These are phyloP conservation scores for Aquilaria agallochum DNA, from an alignment of 441 rosid species.

Conservation along the genomic window DNA sequence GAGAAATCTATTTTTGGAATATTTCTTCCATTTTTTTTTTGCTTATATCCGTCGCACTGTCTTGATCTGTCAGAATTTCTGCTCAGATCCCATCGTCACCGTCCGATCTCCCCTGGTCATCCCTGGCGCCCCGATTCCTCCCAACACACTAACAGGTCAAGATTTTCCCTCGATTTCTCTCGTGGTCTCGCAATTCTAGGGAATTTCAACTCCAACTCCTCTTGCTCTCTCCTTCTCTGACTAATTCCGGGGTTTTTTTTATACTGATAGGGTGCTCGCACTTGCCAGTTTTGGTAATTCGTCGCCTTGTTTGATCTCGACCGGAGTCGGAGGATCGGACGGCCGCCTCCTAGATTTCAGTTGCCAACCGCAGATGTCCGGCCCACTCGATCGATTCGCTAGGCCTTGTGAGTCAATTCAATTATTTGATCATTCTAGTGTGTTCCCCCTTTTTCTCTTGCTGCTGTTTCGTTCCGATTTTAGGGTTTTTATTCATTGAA, in stretches of 20 bases:
- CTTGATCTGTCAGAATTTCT: not conserved
- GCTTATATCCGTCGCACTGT: constrained; percentile 3
- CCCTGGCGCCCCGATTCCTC: constrained; percentile 7
- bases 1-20: too few relatives aligned
- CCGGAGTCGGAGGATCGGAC: constrained; percentile 5
- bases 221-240: not conserved
- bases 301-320: constrained; percentile 6
- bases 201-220: not conserved
- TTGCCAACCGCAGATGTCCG: constrained; percentile 45
- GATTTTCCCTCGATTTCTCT: not conserved
- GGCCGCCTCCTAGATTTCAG: constrained; percentile 8
- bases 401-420: constrained; percentile 60
- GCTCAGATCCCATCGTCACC: constrained; percentile 28
- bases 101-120: constrained; percentile 35
- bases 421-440: not conserved
- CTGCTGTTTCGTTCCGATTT: not conserved
- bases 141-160: constrained; percentile 5
- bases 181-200: not conserved
- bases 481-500: constrained; percentile 16
- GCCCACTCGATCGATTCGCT: constrained; percentile 79
- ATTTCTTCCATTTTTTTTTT: not conserved
- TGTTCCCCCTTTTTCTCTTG: not conserved
- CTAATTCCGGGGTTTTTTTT: not conserved
- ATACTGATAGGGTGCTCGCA: not conserved
- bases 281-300: constrained; percentile 12